Evolutionary conservation across 345 rosid species (phyloP).

Genomic region (Ceriops decandra): DNA sequence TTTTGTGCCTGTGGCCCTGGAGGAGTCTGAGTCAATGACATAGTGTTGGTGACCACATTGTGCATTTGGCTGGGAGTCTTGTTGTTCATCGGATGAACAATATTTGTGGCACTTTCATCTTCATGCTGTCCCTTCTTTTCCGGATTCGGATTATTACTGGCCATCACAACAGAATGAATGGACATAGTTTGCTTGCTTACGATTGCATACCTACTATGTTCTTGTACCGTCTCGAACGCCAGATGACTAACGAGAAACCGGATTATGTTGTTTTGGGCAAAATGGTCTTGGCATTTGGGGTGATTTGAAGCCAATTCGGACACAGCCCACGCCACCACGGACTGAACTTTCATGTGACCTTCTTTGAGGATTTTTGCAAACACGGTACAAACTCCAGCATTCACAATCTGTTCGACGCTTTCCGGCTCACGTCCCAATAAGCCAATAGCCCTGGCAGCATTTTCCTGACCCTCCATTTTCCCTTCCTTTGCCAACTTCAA

Average conservation of each 20-base stretch:
- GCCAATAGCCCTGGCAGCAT: constrained; percentile 76
- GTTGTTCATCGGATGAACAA: constrained; percentile 16
- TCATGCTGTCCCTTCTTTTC: constrained; percentile 3
- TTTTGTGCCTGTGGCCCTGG: background rate
- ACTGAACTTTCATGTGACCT: constrained; percentile 48
- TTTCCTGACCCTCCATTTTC: constrained; percentile 68
- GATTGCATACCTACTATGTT: constrained; percentile 39
- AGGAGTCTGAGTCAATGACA: constrained; percentile 2
- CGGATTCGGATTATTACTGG: constrained; percentile 8
- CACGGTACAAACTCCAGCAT: constrained; percentile 63
- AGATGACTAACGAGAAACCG: constrained; percentile 76
- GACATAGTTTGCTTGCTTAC: constrained; percentile 26
- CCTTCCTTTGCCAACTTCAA: constrained; percentile 76
- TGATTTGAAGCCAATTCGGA: constrained; percentile 30
- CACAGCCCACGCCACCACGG: constrained; percentile 31
- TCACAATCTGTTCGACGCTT: constrained; percentile 74
- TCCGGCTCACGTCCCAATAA: constrained; percentile 68
- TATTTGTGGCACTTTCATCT: constrained; percentile 14
- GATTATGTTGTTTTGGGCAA: constrained; percentile 38
- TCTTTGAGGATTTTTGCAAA: constrained; percentile 81
- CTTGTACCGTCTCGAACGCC: constrained; percentile 82
- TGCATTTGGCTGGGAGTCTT: constrained; percentile 18
- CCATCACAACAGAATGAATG: constrained; percentile 27
- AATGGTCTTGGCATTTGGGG: constrained; percentile 34
- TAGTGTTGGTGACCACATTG: constrained; percentile 14